phyloP scores from a whole-genome alignment of 2,329 filamentous ascomycete genomes.

The Scorias spongiosa region DNA sequence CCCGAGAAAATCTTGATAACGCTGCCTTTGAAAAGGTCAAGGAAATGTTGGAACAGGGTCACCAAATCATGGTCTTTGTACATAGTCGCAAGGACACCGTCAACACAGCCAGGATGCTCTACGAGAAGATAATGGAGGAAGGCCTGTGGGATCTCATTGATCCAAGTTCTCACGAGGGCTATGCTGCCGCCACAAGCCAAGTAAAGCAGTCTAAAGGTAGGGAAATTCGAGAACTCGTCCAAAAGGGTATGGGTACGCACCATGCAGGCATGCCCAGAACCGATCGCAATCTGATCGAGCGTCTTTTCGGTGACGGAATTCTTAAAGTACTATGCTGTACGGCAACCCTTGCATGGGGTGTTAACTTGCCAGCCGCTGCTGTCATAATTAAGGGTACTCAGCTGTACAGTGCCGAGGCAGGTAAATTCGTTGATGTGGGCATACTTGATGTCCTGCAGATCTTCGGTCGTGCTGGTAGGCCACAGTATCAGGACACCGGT shows the following conservation, averaged over 20 bases:
- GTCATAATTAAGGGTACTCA: slow-evolving; percentile 98
- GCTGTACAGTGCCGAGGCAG: slow-evolving; percentile 88
- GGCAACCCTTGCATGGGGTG: slow-evolving; percentile 93
- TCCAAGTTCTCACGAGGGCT: slow-evolving; percentile 61
- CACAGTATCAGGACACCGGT: slow-evolving; percentile 93
- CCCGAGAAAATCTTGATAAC: slow-evolving; percentile 75
- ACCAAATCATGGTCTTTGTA: slow-evolving; percentile 99
- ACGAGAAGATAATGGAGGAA: slow-evolving; percentile 73
- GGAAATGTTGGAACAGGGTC: slow-evolving; percentile 79
- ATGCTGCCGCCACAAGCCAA: slow-evolving; percentile 64
- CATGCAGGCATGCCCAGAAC: slow-evolving; percentile 93
- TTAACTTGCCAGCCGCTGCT: slow-evolving; percentile 90
- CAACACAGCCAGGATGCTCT: slow-evolving; percentile 68
- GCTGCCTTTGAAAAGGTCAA: slow-evolving; percentile 87
- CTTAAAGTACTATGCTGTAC: slow-evolving; percentile 97
- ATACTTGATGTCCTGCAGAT: slow-evolving; percentile 96
- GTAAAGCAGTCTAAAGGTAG: slow-evolving; percentile 74
- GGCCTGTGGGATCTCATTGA: slow-evolving; percentile 71
- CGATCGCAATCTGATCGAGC: slow-evolving; percentile 90
- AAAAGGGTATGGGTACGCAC: slow-evolving; percentile 86
- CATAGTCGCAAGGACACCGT: slow-evolving; percentile 93
- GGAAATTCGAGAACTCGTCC: slow-evolving; percentile 76
- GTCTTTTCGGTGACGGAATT: slow-evolving; percentile 80
- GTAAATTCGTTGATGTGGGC: slow-evolving; percentile 89
- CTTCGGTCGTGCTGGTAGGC: slow-evolving; percentile 92